Percentiles rank a stretch among this genome's conserved stretches.
These are phyloP conservation scores for Suhomyces kilbournensis DNA, from an alignment of 805 yeast genomes.

Conservation along the genomic window DNA sequence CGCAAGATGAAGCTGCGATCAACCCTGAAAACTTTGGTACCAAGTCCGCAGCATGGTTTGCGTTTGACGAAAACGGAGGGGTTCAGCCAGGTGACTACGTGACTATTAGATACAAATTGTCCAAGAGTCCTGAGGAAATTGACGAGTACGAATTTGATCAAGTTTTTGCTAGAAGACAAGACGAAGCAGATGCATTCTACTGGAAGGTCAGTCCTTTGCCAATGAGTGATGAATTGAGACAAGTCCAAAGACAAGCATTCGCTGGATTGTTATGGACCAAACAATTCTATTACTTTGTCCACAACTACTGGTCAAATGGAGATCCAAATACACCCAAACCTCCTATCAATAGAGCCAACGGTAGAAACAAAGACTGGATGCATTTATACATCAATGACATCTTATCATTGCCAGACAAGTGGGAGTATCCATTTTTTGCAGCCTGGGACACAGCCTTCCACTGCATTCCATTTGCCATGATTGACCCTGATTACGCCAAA, in stretches of 20 bases:
- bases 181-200: slow-evolving; percentile 90
- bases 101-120: slow-evolving; percentile 73
- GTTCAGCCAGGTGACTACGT: slow-evolving; percentile 87
- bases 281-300: slow-evolving; percentile 84
- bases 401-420: slow-evolving; percentile 86
- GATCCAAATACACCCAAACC: slow-evolving; percentile 77
- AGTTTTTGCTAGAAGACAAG: slow-evolving; percentile 65
- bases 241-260: slow-evolving; percentile 88
- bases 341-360: slow-evolving; percentile 74
- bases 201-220: slow-evolving; percentile 87
- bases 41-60: slow-evolving; percentile 80
- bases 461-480: slow-evolving; percentile 87
- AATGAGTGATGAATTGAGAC: slow-evolving; percentile 71
- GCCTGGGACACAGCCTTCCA: slow-evolving; percentile 98
- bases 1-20: slow-evolving; percentile 54
- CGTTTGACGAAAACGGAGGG: slow-evolving; percentile 71
- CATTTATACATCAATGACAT: slow-evolving; percentile 86
- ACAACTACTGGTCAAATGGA: slow-evolving; percentile 82
- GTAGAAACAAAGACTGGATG: slow-evolving; percentile 87
- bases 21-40: slow-evolving; percentile 77
- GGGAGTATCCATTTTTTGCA: slow-evolving; percentile 95
- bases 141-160: slow-evolving; percentile 76
- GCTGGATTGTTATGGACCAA: slow-evolving; percentile 93
- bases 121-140: slow-evolving; percentile 44
- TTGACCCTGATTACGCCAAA: slow-evolving; percentile 90